phyloP scores from a whole-genome alignment of 2,329 filamentous ascomycete genomes.

The Penicillium brasilianum region DNA sequence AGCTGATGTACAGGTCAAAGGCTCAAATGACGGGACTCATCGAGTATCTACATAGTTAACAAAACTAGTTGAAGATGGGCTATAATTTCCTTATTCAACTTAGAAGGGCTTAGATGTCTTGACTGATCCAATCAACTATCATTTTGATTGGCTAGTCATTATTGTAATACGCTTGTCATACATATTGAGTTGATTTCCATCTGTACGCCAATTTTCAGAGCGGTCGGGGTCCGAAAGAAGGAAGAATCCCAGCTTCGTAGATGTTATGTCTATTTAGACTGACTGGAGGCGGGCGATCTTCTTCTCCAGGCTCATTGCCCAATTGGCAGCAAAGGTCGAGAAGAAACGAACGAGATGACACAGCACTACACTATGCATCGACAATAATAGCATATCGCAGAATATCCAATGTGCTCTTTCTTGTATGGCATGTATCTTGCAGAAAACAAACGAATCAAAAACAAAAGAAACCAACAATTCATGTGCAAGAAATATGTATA shows the following conservation, averaged over 20 bases:
- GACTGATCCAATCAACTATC: not conserved
- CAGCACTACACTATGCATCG: too few species aligned
- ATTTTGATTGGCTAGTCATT: not conserved
- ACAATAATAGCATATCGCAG: not conserved
- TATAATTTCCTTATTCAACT: conserved; percentile 5
- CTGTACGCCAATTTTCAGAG: too few species aligned
- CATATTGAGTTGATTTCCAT: not conserved
- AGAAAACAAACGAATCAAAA: not conserved
- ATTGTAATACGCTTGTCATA: not conserved
- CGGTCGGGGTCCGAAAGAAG: not conserved
- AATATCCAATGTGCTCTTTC: not conserved
- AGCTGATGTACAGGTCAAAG: too few species aligned
- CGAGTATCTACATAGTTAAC: conserved; percentile 9
- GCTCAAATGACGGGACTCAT: too few species aligned
- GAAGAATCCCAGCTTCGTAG: not conserved
- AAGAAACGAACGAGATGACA: too few species aligned
- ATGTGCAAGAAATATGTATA: conserved; percentile 6
- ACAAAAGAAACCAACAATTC: not conserved
- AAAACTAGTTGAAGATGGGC: not conserved
- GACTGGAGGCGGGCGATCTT: too few species aligned
- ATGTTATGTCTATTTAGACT: too few species aligned
- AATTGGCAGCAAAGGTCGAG: too few species aligned
- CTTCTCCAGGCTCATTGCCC: too few species aligned
- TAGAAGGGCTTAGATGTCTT: not conserved
- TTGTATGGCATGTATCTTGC: not conserved